Percentiles rank a stretch among this genome's conserved stretches.
These are phyloP conservation scores for Dioscorea zingiberensis DNA, from an alignment of 106 monocot species.

Conservation along the genomic window DNA sequence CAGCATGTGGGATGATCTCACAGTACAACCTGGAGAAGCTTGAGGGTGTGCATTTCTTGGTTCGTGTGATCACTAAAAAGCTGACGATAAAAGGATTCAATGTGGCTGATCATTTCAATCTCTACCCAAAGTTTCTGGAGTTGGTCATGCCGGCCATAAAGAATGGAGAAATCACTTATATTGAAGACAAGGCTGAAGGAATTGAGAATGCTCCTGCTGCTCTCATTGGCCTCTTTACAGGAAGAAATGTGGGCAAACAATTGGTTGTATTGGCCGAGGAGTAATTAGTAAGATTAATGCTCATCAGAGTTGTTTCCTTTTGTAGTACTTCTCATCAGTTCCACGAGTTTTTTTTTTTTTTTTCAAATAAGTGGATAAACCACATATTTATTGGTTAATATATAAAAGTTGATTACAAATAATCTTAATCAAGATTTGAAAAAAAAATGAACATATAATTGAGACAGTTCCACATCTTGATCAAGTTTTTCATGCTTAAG, in stretches of 20 bases:
- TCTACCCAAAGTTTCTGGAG: slow-evolving; percentile 17
- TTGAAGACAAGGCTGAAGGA: slow-evolving; percentile 13
- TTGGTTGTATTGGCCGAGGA: slow-evolving; percentile 1
- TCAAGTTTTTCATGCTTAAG: too few species aligned
- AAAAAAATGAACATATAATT: too few species aligned
- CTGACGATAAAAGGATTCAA: slow-evolving; percentile 21
- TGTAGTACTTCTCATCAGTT: too few species aligned
- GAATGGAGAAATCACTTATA: slow-evolving; percentile 14
- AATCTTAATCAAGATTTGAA: too few species aligned
- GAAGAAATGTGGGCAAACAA: slow-evolving; percentile 20
- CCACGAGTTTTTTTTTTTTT: too few species aligned
- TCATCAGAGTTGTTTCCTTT: too few species aligned
- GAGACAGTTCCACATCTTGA: too few species aligned
- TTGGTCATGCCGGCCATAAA: neutral
- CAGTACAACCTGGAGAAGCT: slow-evolving; percentile 42
- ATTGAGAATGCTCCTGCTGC: slow-evolving; percentile 17
- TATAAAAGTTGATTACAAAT: too few species aligned
- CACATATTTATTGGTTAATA: too few species aligned
- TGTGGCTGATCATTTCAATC: neutral
- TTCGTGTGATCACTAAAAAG: neutral
- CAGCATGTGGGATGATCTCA: slow-evolving; percentile 48
- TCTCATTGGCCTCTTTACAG: slow-evolving; percentile 7
- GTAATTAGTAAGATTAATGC: too few species aligned
- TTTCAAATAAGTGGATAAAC: too few species aligned
- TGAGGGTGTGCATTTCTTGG: slow-evolving; percentile 23